These are phyloP conservation scores for Esteya vermicola DNA, from an alignment of 2,329 filamentous ascomycete species.

Conservation along the genomic window DNA sequence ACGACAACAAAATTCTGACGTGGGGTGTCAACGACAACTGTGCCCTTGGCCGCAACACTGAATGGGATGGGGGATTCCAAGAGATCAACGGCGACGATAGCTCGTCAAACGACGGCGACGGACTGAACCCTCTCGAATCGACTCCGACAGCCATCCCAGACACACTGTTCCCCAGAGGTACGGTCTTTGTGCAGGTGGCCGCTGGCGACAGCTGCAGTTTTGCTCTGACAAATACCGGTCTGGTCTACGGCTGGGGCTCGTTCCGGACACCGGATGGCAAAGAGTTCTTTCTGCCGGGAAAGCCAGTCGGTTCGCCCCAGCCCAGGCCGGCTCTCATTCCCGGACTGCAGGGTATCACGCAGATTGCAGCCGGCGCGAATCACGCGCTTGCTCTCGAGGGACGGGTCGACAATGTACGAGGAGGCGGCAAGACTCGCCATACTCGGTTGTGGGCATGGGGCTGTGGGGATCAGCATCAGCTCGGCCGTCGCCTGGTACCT, in stretches of 20 bases:
- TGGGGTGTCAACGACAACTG: neutral
- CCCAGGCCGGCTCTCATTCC: conserved; percentile 30
- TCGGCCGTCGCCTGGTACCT: conserved; percentile 29
- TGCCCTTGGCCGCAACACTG: neutral
- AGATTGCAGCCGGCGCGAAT: conserved; percentile 40
- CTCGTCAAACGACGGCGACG: too few species aligned
- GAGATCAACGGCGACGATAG: too few species aligned
- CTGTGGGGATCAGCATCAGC: conserved; percentile 47
- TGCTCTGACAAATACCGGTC: conserved; percentile 55
- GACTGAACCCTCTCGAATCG: too few species aligned
- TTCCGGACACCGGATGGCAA: conserved; percentile 26
- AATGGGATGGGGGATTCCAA: too few species aligned
- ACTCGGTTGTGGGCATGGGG: conserved; percentile 50
- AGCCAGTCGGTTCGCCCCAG: neutral
- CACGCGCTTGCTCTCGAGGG: conserved; percentile 38
- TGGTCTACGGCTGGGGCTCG: conserved; percentile 65
- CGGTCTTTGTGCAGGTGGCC: too few species aligned
- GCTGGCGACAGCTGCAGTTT: conserved; percentile 59
- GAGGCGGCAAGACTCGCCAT: conserved; percentile 20
- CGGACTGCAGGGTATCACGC: conserved; percentile 30
- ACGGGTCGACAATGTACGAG: too few species aligned
- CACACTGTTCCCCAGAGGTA: too few species aligned
- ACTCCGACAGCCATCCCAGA: too few species aligned
- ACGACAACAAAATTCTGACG: neutral
- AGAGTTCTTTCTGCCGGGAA: neutral